Conservation (phyloP, 768 basidiomycete species). For the Daedalea quercina region DNA sequence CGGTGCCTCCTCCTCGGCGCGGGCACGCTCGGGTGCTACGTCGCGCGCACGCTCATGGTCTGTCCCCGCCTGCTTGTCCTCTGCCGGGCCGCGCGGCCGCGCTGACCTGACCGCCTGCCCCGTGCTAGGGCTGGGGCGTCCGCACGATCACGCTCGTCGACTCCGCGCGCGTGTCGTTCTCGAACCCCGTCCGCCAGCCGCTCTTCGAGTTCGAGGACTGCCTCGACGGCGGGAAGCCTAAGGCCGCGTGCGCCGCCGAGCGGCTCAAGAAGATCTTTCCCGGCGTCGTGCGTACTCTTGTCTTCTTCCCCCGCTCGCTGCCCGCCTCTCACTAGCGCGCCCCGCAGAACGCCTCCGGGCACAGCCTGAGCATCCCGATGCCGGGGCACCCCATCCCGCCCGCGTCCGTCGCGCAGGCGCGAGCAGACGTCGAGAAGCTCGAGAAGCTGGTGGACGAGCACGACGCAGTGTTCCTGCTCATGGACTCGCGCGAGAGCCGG, state of each 20-base stretch:
- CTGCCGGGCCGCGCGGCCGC: background rate
- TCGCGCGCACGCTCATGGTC: slow-evolving; percentile 88
- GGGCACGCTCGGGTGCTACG: slow-evolving; percentile 96
- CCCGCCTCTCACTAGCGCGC: background rate
- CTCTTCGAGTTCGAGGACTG: slow-evolving; percentile 95
- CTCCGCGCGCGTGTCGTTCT: slow-evolving; percentile 87
- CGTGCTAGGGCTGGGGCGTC: slow-evolving; percentile 88
- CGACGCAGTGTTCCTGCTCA: slow-evolving; percentile 87
- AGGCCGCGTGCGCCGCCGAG: slow-evolving; percentile 87
- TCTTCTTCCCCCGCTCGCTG: background rate
- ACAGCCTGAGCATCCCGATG: slow-evolving; percentile 86
- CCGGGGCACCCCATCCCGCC: slow-evolving; percentile 89
- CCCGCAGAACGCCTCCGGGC: slow-evolving; percentile 70
- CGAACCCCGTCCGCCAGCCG: slow-evolving; percentile 96
- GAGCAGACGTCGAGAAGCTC: slow-evolving; percentile 63
- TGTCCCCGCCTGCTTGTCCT: slow-evolving; percentile 7
- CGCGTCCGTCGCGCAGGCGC: slow-evolving; percentile 44
- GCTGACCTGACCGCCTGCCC: background rate
- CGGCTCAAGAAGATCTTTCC: slow-evolving; percentile 86
- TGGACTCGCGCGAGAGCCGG: slow-evolving; percentile 97
- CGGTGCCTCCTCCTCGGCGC: slow-evolving; percentile 87
- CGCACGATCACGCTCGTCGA: slow-evolving; percentile 91
- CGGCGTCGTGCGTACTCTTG: slow-evolving; percentile 63
- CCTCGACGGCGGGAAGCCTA: slow-evolving; percentile 85
- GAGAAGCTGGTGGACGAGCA: slow-evolving; percentile 78